Evolutionary conservation across 192 early-diverging fungal species (phyloP), one percentile per base, ranked within the genome.

Genomic region (Mycoemilia scoparia): DNA sequence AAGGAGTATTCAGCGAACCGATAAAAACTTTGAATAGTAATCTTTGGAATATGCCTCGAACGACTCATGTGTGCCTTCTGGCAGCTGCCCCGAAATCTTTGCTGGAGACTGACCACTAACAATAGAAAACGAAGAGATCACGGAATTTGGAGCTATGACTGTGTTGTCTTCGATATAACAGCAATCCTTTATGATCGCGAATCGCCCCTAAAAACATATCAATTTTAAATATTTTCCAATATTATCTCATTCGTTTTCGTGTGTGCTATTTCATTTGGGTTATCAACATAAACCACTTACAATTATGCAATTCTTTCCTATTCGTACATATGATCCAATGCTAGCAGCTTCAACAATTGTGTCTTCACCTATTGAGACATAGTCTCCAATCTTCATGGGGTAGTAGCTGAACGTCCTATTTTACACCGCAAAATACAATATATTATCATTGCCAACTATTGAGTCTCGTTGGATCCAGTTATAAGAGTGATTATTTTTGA

Each of bases 101-200:
- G 70, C 79, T 51, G 47, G 30, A 13, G 87, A 85, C 13, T 79
- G 83, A 2, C 82, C 84, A 18, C 73, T 67, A 45, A 79, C 83
- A n/a, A 96, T 69, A 1, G 84, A 80, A 41, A 92, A 98, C 5
- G 87, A 76, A 20, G 93, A 82, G 1, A 98, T 64, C 4, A 98
- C 80, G 1, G 84, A 70, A 36, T 90, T 87, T 3, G 89, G 80
- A 9, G 93, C 73, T 29, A 98, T 73, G 0, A 98, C 81, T 1
- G 87, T 72, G 36, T 77, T 76, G 43, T 98, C 90, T 28, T 83
- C 76, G 27, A 98, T 90, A 35, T 73, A 52, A 33, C 70, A 73
- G 38, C 86, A 84, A 40, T 98, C 90, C 53, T 96, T 98, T 28
- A 98, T 91, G 25, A 98, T 83, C 3, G 82, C 76, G 58, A 95